Conservation (phyloP, 2,329 filamentous ascomycete species). For the Hymenoscyphus occultus region DNA sequence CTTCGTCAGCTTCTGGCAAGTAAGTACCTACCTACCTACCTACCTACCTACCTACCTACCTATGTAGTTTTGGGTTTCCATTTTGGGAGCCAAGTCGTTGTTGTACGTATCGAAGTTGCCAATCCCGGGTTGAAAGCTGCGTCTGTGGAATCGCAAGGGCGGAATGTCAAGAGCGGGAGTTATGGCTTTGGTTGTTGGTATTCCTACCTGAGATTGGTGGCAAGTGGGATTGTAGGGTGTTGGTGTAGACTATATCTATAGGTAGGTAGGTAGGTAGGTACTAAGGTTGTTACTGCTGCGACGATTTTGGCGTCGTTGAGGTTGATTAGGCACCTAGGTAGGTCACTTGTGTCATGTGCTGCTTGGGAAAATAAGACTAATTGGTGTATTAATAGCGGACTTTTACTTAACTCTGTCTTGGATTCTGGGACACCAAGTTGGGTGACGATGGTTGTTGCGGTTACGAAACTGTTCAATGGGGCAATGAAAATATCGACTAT, state of each 20-base stretch:
- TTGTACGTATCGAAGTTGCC: slow-evolving; percentile 24
- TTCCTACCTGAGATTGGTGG: slow-evolving; percentile 20
- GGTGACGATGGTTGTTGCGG: slow-evolving; percentile 17
- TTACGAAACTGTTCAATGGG: slow-evolving; percentile 16
- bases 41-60: too few relatives aligned
- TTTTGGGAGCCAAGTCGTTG: slow-evolving; percentile 21
- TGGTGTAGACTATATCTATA: not conserved
- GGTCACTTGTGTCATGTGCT: slow-evolving; percentile 8
- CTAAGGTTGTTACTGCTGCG: slow-evolving; percentile 8
- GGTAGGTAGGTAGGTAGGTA: not conserved
- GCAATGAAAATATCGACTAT: slow-evolving; percentile 21
- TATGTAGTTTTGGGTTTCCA: slow-evolving; percentile 19
- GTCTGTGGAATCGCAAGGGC: slow-evolving; percentile 18
- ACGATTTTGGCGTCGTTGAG: slow-evolving; percentile 21
- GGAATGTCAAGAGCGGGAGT: slow-evolving; percentile 16
- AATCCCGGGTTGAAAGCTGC: slow-evolving; percentile 20
- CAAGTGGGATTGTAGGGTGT: slow-evolving; percentile 13
- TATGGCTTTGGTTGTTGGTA: slow-evolving; percentile 14
- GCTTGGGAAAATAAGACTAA: not conserved
- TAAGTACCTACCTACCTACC: not conserved
- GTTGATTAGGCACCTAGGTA: slow-evolving; percentile 13
- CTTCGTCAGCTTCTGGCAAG: slow-evolving; percentile 23
- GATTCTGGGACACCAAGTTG: slow-evolving; percentile 22
- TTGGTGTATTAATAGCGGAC: slow-evolving; percentile 13
- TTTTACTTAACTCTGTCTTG: slow-evolving; percentile 19